Conservation (phyloP, 495 filamentous ascomycete genomes). For the Aspergillus sclerotioniger region DNA sequence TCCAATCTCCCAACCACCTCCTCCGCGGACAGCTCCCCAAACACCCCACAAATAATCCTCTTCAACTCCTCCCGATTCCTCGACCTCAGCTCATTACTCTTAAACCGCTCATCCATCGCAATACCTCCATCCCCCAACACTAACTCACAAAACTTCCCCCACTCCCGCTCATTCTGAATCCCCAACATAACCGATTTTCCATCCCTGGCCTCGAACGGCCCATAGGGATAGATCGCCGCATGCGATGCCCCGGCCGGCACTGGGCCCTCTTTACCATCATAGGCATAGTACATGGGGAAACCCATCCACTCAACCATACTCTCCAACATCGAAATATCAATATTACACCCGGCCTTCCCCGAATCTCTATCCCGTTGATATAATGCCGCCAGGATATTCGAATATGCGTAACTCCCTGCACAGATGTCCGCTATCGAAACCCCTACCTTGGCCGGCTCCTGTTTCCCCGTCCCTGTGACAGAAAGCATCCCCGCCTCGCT, state of each 20-base stretch:
- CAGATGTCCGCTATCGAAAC: constrained; percentile 54
- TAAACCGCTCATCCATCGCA: constrained; percentile 34
- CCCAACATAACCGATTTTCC: constrained; percentile 51
- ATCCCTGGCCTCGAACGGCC: constrained; percentile 48
- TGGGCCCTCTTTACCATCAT: constrained; percentile 37
- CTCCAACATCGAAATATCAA: constrained; percentile 55
- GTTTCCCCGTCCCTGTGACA: constrained; percentile 45
- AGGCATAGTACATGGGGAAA: constrained; percentile 54
- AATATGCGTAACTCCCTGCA: constrained; percentile 50
- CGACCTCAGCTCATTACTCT: constrained; percentile 32
- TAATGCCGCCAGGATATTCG: constrained; percentile 48
- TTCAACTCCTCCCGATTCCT: constrained; percentile 36
- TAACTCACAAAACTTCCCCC: constrained; percentile 43
- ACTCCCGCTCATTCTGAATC: constrained; percentile 54
- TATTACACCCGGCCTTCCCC: constrained; percentile 31
- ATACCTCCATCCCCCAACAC: constrained; percentile 34
- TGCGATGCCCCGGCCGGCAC: constrained; percentile 46
- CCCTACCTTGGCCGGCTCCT: constrained; percentile 49
- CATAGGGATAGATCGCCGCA: constrained; percentile 52
- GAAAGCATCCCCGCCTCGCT: constrained; percentile 53
- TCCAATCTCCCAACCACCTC: constrained; percentile 34
- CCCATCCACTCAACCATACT: constrained; percentile 57
- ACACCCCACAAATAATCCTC: constrained; percentile 28
- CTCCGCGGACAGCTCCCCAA: constrained; percentile 28
- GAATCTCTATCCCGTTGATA: constrained; percentile 45